Conservation (phyloP, 805 yeast species). For the Priceomyces castillae region DNA sequence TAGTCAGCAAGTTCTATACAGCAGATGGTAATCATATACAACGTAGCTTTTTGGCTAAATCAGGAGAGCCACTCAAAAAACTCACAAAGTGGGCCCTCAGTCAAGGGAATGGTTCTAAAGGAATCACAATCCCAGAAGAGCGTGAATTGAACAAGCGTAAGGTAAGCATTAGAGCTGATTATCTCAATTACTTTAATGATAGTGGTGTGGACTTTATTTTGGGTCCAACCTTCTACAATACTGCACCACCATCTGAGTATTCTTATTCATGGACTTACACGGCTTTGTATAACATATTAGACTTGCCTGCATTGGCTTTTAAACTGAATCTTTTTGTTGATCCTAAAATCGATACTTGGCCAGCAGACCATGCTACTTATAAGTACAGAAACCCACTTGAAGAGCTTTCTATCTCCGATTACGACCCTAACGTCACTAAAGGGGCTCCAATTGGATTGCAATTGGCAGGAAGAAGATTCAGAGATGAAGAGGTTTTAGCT, state of each 20-base stretch:
- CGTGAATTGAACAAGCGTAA: constrained; percentile 53
- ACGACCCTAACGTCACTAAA: constrained; percentile 44
- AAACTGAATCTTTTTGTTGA: constrained; percentile 65
- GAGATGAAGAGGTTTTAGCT: constrained; percentile 56
- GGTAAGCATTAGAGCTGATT: constrained; percentile 58
- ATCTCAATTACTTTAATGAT: constrained; percentile 49
- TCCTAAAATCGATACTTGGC: constrained; percentile 50
- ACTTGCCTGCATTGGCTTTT: constrained; percentile 62
- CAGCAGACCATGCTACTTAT: constrained; percentile 27
- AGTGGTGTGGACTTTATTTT: constrained; percentile 63
- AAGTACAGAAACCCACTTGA: constrained; percentile 47
- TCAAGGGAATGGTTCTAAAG: constrained; percentile 55
- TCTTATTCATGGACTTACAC: constrained; percentile 82
- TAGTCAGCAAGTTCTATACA: constrained; percentile 54
- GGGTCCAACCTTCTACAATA: constrained; percentile 66
- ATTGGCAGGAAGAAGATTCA: constrained; percentile 52
- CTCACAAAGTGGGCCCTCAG: constrained; percentile 61
- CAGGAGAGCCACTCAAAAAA: constrained; percentile 69
- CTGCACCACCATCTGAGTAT: constrained; percentile 65
- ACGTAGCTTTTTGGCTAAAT: constrained; percentile 46
- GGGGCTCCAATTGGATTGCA: constrained; percentile 59
- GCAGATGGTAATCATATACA: constrained; percentile 69
- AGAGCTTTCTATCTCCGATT: constrained; percentile 45
- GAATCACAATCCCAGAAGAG: constrained; percentile 48
- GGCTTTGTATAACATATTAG: constrained; percentile 67